A percentile compares a stretch with the other conserved stretches of the same genome.
These are phyloP conservation scores for Dimargaris cristalligena DNA, from an alignment of 192 early-diverging fungal species.

Conservation along the genomic window DNA sequence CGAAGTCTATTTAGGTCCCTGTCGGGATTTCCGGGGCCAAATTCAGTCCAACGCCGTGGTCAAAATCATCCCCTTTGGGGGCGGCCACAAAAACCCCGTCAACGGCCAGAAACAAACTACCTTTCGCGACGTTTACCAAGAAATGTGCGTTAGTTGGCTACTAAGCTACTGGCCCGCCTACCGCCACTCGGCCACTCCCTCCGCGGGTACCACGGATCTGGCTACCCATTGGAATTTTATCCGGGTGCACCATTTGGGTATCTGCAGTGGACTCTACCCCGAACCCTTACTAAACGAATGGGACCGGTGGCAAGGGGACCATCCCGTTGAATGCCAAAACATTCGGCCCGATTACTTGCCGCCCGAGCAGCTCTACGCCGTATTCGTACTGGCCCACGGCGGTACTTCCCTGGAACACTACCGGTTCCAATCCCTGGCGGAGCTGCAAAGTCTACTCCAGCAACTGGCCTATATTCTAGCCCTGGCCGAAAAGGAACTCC, in stretches of 20 bases:
- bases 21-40: neutral
- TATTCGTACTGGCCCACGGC: slow-evolving; percentile 54
- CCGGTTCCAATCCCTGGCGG: slow-evolving; percentile 13
- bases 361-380: slow-evolving; percentile 48
- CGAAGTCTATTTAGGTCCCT: slow-evolving; percentile 46
- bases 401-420: slow-evolving; percentile 54
- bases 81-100: slow-evolving; percentile 18
- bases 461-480: slow-evolving; percentile 47
- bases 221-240: slow-evolving; percentile 28
- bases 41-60: slow-evolving; percentile 33
- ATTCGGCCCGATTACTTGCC: slow-evolving; percentile 50
- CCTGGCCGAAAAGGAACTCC: slow-evolving; percentile 32
- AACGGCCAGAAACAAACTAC: slow-evolving; percentile 28
- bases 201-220: slow-evolving; percentile 22
- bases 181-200: slow-evolving; percentile 19
- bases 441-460: slow-evolving; percentile 33
- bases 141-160: slow-evolving; percentile 38
- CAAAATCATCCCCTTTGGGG: slow-evolving; percentile 70
- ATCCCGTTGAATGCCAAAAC: slow-evolving; percentile 48
- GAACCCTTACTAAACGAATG: slow-evolving; percentile 44
- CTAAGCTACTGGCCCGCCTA: slow-evolving; percentile 30
- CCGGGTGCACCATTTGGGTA: slow-evolving; percentile 35
- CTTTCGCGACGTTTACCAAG: slow-evolving; percentile 40
- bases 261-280: slow-evolving; percentile 54
- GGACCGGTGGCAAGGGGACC: slow-evolving; percentile 44